These are phyloP conservation scores for Termitomyces sp. DNA, from an alignment of 1,284 basidiomycete genomes.

Conservation along the genomic window DNA sequence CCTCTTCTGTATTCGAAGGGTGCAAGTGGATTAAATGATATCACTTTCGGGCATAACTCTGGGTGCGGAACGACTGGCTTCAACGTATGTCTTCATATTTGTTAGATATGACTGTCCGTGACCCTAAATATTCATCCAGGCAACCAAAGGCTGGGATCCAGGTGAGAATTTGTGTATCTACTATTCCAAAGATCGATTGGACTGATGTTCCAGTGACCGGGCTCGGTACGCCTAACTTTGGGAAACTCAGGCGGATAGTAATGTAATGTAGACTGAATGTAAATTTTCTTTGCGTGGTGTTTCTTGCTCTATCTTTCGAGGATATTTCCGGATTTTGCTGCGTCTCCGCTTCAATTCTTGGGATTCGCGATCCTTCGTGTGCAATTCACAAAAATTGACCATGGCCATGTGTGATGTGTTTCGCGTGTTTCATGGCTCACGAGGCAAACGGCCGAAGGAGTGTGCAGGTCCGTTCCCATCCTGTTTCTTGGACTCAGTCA, in stretches of 20 bases:
- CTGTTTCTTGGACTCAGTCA: too few relatives aligned
- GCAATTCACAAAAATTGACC: background rate
- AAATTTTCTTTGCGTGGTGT: background rate
- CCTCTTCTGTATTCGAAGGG: conserved; percentile 50
- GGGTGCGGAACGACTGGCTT: conserved; percentile 54
- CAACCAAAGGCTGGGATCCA: conserved; percentile 46
- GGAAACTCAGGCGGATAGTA: conserved; percentile 14
- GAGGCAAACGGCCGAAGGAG: background rate
- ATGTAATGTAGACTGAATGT: background rate
- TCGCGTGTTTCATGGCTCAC: background rate
- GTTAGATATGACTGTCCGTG: background rate
- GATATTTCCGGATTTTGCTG: background rate
- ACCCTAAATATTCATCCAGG: conserved; percentile 23
- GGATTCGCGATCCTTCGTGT: background rate
- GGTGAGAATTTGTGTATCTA: conserved; percentile 19
- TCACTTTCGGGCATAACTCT: conserved; percentile 47
- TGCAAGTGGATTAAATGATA: conserved; percentile 46
- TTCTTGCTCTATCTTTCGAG: background rate
- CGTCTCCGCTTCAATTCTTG: background rate
- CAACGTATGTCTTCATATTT: conserved; percentile 31
- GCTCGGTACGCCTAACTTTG: conserved; percentile 19
- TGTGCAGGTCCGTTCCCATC: background rate
- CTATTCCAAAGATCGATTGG: background rate
- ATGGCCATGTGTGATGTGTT: too few relatives aligned
- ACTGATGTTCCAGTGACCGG: conserved; percentile 16